Conservation (phyloP, 2,329 filamentous ascomycete species). For the Fusarium guadeloupense region DNA sequence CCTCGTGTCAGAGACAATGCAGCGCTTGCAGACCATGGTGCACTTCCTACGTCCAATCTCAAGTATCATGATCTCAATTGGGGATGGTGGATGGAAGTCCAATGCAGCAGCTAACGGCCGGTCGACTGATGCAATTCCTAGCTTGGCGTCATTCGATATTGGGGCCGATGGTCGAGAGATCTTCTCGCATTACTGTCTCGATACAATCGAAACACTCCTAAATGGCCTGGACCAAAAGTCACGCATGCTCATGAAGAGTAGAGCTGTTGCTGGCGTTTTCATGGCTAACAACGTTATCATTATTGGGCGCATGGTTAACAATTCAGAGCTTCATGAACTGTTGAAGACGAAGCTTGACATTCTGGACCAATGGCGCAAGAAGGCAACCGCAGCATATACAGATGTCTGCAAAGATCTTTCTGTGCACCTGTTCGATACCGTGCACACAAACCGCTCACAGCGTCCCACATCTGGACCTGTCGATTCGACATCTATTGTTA, state of each 20-base stretch:
- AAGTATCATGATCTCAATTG: constrained; percentile 89
- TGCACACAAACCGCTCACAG: constrained; percentile 81
- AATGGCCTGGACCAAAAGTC: constrained; percentile 78
- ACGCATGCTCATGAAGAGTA: constrained; percentile 76
- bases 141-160: constrained; percentile 83
- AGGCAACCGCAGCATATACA: constrained; percentile 81
- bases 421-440: constrained; percentile 85
- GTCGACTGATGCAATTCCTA: constrained; percentile 72
- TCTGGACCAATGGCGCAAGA: constrained; percentile 88
- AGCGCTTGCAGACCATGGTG: constrained; percentile 85
- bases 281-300: constrained; percentile 87
- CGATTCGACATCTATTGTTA: constrained; percentile 87
- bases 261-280: constrained; percentile 85
- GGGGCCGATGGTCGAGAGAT: constrained; percentile 88
- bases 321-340: constrained; percentile 79
- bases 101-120: constrained; percentile 60
- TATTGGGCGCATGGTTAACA: constrained; percentile 83
- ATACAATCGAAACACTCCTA: constrained; percentile 86
- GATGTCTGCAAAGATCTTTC: constrained; percentile 91
- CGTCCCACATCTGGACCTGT: constrained; percentile 78
- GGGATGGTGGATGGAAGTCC: constrained; percentile 88
- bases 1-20: constrained; percentile 85
- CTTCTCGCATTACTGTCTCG: constrained; percentile 87
- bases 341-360: constrained; percentile 72
- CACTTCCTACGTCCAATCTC: constrained; percentile 86